phyloP scores from a whole-genome alignment of 495 filamentous ascomycete species.

The Beverwykella pulmonaria region DNA sequence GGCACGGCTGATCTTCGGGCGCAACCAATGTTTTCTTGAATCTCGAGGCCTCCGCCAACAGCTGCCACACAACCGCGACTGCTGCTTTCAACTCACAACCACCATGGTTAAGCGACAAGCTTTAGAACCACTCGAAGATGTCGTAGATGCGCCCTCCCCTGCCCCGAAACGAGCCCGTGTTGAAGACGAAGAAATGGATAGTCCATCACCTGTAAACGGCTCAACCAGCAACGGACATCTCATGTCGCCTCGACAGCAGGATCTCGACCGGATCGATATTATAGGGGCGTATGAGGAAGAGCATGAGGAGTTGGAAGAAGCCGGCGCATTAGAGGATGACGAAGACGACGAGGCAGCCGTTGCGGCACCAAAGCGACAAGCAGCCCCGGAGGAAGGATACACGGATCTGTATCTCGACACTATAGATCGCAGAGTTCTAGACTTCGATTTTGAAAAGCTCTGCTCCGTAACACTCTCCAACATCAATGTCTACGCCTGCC shows the following conservation, averaged over 20 bases:
- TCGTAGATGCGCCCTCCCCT: conserved; percentile 63
- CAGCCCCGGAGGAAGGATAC: conserved; percentile 83
- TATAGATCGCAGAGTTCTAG: conserved; percentile 81
- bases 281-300: conserved; percentile 41
- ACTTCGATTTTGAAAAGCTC: conserved; percentile 98
- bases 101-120: conserved; percentile 77
- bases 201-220: conserved; percentile 41
- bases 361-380: conserved; percentile 56
- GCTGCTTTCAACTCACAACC: neutral
- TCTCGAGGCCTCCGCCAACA: neutral
- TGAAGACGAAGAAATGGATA: conserved; percentile 56
- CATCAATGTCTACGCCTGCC: conserved; percentile 97
- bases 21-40: conserved; percentile 3
- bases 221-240: conserved; percentile 46
- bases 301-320: conserved; percentile 51
- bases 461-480: conserved; percentile 95
- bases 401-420: conserved; percentile 97
- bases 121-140: conserved; percentile 72
- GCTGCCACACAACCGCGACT: neutral
- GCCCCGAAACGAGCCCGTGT: conserved; percentile 75
- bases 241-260: conserved; percentile 30
- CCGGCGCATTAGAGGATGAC: conserved; percentile 47
- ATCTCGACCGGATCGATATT: conserved; percentile 37
- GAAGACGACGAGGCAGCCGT: conserved; percentile 53
- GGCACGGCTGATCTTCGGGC: neutral